These are phyloP conservation scores for Daldinia childiae DNA, from an alignment of 495 filamentous ascomycete genomes.

Conservation along the genomic window DNA sequence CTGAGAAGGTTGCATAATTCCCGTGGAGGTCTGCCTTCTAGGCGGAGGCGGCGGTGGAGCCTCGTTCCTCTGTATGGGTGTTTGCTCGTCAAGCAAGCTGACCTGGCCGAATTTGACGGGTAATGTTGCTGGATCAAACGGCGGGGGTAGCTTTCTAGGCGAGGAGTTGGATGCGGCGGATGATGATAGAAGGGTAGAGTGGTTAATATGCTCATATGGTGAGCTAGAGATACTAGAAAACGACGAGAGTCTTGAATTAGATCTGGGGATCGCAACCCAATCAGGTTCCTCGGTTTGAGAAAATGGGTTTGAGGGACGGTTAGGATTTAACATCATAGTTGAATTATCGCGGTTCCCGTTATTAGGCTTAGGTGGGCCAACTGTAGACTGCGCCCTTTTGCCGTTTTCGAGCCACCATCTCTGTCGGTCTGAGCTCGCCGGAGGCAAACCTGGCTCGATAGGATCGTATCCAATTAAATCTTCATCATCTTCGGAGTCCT, in stretches of 20 bases:
- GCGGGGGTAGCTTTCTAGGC: conserved; percentile 62
- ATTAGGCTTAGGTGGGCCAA: conserved; percentile 68
- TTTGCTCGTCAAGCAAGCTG: conserved; percentile 49
- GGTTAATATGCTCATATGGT: conserved; percentile 59
- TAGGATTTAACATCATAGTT: conserved; percentile 70
- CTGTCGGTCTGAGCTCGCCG: conserved; percentile 85
- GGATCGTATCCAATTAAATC: conserved; percentile 77
- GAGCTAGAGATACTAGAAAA: conserved; percentile 57
- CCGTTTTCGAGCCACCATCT: conserved; percentile 97
- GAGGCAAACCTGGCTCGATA: conserved; percentile 81
- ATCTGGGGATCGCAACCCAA: conserved; percentile 73
- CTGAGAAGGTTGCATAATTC: conserved; percentile 34
- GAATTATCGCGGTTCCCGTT: conserved; percentile 46
- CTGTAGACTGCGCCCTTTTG: conserved; percentile 74
- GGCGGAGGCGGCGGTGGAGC: conserved; percentile 61
- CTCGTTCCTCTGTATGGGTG: conserved; percentile 38
- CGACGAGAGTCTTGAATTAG: conserved; percentile 56
- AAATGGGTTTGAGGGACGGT: conserved; percentile 85
- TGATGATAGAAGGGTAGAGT: conserved; percentile 55
- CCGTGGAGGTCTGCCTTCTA: conserved; percentile 51
- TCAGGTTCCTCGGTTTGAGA: conserved; percentile 71
- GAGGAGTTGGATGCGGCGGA: conserved; percentile 51
- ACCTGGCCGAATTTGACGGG: conserved; percentile 52
- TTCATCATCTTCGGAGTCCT: conserved; percentile 73
- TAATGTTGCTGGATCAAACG: conserved; percentile 59